Conservation (phyloP, 2,329 filamentous ascomycete genomes). For the Hirsutella minnesotensis region DNA sequence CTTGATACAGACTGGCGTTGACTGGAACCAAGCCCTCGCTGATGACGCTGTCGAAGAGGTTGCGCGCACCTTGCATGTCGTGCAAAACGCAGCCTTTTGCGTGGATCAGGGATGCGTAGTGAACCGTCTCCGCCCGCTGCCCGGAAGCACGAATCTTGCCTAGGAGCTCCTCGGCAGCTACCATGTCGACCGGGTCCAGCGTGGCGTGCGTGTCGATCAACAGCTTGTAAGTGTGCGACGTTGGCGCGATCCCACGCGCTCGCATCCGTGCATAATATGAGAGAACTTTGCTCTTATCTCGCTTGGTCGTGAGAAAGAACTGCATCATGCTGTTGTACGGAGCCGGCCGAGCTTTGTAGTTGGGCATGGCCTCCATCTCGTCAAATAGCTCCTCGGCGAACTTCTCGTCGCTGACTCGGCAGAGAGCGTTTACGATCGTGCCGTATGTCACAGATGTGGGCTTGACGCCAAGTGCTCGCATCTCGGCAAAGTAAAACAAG, state of each 20-base stretch:
- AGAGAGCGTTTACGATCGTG: constrained; percentile 94
- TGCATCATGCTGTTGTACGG: constrained; percentile 99
- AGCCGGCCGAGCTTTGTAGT: constrained; percentile 94
- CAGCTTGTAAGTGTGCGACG: constrained; percentile 94
- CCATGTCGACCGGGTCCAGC: constrained; percentile 81
- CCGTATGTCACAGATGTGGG: constrained; percentile 97
- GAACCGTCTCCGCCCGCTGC: constrained; percentile 75
- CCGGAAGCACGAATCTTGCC: constrained; percentile 64
- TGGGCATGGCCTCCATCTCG: constrained; percentile 97
- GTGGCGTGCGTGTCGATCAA: constrained; percentile 92
- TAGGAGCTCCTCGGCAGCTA: constrained; percentile 73
- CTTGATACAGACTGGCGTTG: constrained; percentile 86
- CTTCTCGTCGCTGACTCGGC: constrained; percentile 93
- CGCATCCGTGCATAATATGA: constrained; percentile 94
- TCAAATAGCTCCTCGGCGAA: constrained; percentile 97
- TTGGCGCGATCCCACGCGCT: constrained; percentile 74
- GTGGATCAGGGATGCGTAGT: constrained; percentile 92
- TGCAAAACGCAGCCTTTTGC: constrained; percentile 90
- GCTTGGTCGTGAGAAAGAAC: constrained; percentile 96
- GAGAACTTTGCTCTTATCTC: constrained; percentile 86
- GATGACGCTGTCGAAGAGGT: constrained; percentile 73
- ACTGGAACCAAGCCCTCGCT: constrained; percentile 53
- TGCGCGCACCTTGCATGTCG: constrained; percentile 73
- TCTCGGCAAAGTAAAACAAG: constrained; percentile 95
- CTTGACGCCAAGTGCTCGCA: constrained; percentile 84